Base-by-base conservation (phyloP, 1,139 yeast genomes). In the Maudiozyma humilis region DNA sequence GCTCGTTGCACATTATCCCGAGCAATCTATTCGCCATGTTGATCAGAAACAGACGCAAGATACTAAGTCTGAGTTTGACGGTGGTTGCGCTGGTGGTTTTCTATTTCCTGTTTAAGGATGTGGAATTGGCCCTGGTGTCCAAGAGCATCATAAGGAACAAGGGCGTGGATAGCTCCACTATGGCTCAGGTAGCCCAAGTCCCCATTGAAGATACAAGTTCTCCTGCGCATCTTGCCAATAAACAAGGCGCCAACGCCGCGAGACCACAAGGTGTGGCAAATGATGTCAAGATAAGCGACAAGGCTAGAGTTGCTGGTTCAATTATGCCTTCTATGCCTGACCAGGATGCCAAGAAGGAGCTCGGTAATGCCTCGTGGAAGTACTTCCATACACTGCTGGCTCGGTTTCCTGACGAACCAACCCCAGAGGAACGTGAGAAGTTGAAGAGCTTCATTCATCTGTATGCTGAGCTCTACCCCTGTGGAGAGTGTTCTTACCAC, bases 401-500 rank as follows among this genome's bases (percentile, higher is more conserved):
- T 1, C 73, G 96, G 57, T 91, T 84, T 59, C 97, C 98, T 0
- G 95, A 85, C 41, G 68, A 68, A 27, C 98, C 98, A 14, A 66
- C 79, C 1, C 54, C 59, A 4, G 75, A 71, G 38, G 89, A 89
- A 57, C 73, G 79, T 41, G 62, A 71, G 31, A 82, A 93, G 7
- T 68, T 91, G 42, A 55, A 60, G 15, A 73, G 65, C 47, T 82
- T 72, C 59, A 72, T 75, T 47, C 70, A 62, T 10, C 65, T 79
- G 32, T 83, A 82, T 65, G 85, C 84, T 2, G 86, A 84, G 55
- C 86, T 85, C 14, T 86, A 86, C 52, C 95, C 95, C 0, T 86
- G 95, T 65, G 94, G 96, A 5, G 96, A 89, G 61, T 89, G 97
- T 68, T 96, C 98, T 0, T 72, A 87, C 52, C 98, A 91, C 64